Conservation (phyloP, 176 grass and related monocot genomes). For the Bromus sterilis region DNA sequence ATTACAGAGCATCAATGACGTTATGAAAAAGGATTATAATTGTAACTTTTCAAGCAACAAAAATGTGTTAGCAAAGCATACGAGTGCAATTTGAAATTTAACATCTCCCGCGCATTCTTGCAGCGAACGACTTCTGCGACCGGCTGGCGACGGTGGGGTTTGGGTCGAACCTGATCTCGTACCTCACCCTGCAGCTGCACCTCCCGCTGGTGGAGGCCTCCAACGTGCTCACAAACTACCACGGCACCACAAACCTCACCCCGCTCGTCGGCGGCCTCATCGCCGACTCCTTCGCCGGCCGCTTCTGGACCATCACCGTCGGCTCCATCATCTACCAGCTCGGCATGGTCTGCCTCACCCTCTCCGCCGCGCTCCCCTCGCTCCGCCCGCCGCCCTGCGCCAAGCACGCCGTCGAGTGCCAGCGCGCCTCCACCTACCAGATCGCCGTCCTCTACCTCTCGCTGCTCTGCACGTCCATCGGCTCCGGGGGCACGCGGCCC, state of each 20-base stretch:
- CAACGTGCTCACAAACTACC: constrained; percentile 58
- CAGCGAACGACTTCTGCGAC: constrained; percentile 81
- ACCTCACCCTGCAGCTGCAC: constrained; percentile 71
- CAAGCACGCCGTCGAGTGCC: constrained; percentile 31
- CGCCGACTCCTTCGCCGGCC: constrained; percentile 77
- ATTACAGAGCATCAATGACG: too few relatives aligned
- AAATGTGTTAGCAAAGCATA: not conserved
- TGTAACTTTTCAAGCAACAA: too few relatives aligned
- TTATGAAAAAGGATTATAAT: too few relatives aligned
- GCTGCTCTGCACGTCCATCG: constrained; percentile 61
- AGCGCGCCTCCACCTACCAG: constrained; percentile 36
- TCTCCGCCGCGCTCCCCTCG: constrained; percentile 47
- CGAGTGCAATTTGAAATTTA: not conserved
- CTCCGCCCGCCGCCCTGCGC: constrained; percentile 41
- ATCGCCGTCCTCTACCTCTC: constrained; percentile 56
- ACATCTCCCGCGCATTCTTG: not conserved
- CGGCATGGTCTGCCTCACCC: constrained; percentile 74
- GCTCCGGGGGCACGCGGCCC: constrained; percentile 65
- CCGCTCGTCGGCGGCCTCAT: constrained; percentile 70
- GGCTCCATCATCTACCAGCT: constrained; percentile 80
- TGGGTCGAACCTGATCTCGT: constrained; percentile 74
- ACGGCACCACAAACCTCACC: constrained; percentile 61
- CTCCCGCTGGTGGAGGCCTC: constrained; percentile 69
- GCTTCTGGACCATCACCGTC: constrained; percentile 68
- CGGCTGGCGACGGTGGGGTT: constrained; percentile 61